A percentile compares a stretch with the other conserved stretches of the same genome.
Evolutionary conservation across 2,329 filamentous ascomycete genomes (phyloP).

Genomic region (Ophiocordyceps camponoti-saundersi): DNA sequence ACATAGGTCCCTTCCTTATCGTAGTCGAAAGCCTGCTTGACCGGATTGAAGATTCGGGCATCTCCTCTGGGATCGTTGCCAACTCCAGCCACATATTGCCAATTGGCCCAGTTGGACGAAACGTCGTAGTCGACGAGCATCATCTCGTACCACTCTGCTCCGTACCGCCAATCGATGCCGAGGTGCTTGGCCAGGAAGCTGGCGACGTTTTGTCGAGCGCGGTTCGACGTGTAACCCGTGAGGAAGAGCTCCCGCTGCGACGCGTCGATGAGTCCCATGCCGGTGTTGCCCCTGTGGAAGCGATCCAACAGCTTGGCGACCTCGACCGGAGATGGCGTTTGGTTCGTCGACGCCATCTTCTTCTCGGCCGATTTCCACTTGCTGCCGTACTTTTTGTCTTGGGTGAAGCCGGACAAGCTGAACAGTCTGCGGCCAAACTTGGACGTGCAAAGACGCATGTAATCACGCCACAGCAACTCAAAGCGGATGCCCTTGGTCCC

Average conservation of each 20-base stretch:
- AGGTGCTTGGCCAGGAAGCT: slow-evolving; percentile 59
- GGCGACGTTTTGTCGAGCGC: slow-evolving; percentile 61
- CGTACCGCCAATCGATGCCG: slow-evolving; percentile 61
- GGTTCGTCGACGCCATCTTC: slow-evolving; percentile 13
- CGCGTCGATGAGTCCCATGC: slow-evolving; percentile 63
- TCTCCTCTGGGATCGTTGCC: slow-evolving; percentile 63
- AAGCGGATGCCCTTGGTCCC: slow-evolving; percentile 54
- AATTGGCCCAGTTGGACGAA: slow-evolving; percentile 64
- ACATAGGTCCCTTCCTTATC: slow-evolving; percentile 55
- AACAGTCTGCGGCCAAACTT: slow-evolving; percentile 56
- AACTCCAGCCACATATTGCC: slow-evolving; percentile 68
- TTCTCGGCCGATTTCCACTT: slow-evolving; percentile 30
- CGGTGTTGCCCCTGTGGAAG: slow-evolving; percentile 51
- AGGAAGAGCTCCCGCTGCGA: slow-evolving; percentile 56
- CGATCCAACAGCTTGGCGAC: slow-evolving; percentile 33
- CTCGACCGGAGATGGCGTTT: slow-evolving; percentile 23
- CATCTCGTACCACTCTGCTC: slow-evolving; percentile 70
- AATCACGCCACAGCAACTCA: slow-evolving; percentile 65
- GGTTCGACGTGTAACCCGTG: slow-evolving; percentile 65
- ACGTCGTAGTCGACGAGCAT: slow-evolving; percentile 62
- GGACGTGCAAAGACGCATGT: slow-evolving; percentile 58
- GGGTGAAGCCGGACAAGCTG: slow-evolving; percentile 43
- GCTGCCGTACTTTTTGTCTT: slow-evolving; percentile 20
- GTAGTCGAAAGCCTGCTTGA: slow-evolving; percentile 68
- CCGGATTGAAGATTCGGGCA: slow-evolving; percentile 61